phyloP scores from a whole-genome alignment of 2,329 filamentous ascomycete species.

The Aurifilum marmelostoma region DNA sequence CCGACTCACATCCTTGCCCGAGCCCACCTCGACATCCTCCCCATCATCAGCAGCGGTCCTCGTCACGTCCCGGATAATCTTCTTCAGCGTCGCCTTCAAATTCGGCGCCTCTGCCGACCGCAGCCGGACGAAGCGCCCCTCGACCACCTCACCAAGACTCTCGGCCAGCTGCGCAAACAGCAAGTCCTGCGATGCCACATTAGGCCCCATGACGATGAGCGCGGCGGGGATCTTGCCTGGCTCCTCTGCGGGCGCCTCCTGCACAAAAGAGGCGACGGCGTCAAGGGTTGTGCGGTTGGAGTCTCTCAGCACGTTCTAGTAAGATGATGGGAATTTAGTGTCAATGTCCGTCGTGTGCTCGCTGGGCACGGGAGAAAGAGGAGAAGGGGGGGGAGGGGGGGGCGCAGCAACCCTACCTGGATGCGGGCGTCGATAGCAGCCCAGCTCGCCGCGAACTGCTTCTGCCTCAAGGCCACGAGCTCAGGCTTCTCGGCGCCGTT shows the following conservation, averaged over 20 bases:
- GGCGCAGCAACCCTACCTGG: constrained; percentile 46
- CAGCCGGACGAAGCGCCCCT: constrained; percentile 65
- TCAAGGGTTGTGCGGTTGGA: constrained; percentile 64
- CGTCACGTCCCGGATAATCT: constrained; percentile 70
- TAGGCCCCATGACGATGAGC: constrained; percentile 77
- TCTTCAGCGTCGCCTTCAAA: constrained; percentile 72
- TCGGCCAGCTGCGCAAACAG: constrained; percentile 73
- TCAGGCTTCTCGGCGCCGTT: constrained; percentile 55
- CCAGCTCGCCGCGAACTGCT: constrained; percentile 68
- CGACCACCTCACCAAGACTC: constrained; percentile 49
- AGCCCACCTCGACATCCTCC: constrained; percentile 51
- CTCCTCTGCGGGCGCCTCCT: constrained; percentile 39
- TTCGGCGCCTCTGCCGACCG: constrained; percentile 74
- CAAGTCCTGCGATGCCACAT: constrained; percentile 73
- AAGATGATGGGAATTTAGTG: constrained; percentile 7
- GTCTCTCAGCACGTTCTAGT: constrained; percentile 58
- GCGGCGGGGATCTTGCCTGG: constrained; percentile 63
- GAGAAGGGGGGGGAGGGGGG: too few species aligned
- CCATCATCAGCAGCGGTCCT: constrained; percentile 54
- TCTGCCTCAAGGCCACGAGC: constrained; percentile 57
- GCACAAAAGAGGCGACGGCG: constrained; percentile 61
- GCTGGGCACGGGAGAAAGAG: too few species aligned
- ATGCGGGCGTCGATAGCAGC: constrained; percentile 64
- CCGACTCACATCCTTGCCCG: constrained; percentile 51
- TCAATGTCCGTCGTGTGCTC: too few species aligned